Evolutionary conservation across 2,329 filamentous ascomycete genomes (phyloP).

Genomic region (Aspergillus brasiliensis): DNA sequence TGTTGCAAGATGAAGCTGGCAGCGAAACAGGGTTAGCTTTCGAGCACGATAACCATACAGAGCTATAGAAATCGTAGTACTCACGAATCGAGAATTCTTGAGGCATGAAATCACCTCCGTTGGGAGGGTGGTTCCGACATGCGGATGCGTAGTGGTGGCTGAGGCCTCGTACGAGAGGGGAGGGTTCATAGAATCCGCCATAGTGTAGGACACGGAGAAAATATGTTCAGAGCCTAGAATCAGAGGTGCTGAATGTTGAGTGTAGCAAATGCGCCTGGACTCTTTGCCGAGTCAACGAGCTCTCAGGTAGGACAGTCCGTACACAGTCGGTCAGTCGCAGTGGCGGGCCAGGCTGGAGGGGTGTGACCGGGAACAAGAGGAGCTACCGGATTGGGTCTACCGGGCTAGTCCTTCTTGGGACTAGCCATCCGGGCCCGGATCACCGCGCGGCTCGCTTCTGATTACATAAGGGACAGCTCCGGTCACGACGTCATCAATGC

Average conservation of each 20-base stretch:
- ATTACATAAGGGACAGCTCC: conserved; percentile 5
- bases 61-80: conserved; percentile 32
- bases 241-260: neutral
- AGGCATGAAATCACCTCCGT: conserved; percentile 86
- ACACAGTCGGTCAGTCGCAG: neutral
- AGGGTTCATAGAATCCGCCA: conserved; percentile 58
- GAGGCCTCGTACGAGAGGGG: conserved; percentile 76
- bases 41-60: conserved; percentile 9
- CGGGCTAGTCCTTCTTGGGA: conserved; percentile 3
- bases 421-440: conserved; percentile 10
- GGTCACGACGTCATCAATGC: conserved; percentile 11
- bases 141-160: conserved; percentile 70
- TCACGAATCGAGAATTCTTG: conserved; percentile 91
- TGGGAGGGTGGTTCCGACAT: conserved; percentile 70
- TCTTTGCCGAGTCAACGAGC: neutral
- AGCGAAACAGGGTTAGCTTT: conserved; percentile 3
- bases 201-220: conserved; percentile 21
- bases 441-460: conserved; percentile 5
- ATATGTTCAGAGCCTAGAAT: neutral
- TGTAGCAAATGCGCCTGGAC: neutral
- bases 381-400: neutral
- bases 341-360: conserved; percentile 3
- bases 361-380: neutral
- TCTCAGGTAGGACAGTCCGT: neutral
- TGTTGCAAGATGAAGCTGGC: conserved; percentile 90